These are phyloP conservation scores for Scheffersomyces stambukii DNA, from an alignment of 1,139 yeast species.

Conservation along the genomic window DNA sequence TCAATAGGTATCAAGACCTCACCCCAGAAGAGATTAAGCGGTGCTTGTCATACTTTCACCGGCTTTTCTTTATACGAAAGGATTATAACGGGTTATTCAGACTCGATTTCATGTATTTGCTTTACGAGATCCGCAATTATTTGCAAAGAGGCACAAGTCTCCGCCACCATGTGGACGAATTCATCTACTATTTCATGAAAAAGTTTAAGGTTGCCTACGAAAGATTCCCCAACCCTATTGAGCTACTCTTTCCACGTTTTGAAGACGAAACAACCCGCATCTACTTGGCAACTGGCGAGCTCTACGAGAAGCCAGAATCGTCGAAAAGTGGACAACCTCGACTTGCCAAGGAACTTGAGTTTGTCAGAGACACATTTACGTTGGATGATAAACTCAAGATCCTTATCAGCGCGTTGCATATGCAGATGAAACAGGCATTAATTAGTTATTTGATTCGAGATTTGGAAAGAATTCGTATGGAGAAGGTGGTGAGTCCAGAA, in stretches of 20 bases:
- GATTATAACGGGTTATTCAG: constrained; percentile 64
- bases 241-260: constrained; percentile 63
- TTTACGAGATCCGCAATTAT: constrained; percentile 27
- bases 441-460: constrained; percentile 43
- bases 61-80: constrained; percentile 58
- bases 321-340: constrained; percentile 17
- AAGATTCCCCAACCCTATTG: constrained; percentile 60
- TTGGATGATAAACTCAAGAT: constrained; percentile 39
- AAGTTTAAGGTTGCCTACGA: constrained; percentile 49
- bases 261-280: constrained; percentile 38
- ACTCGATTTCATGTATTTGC: constrained; percentile 61
- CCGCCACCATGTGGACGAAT: constrained; percentile 59
- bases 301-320: constrained; percentile 21
- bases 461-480: constrained; percentile 26
- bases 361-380: constrained; percentile 27
- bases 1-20: constrained; percentile 59
- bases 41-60: constrained; percentile 67
- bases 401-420: constrained; percentile 46
- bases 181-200: constrained; percentile 65
- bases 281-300: constrained; percentile 51
- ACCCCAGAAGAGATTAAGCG: constrained; percentile 57
- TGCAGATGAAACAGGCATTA: constrained; percentile 37
- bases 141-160: constrained; percentile 35
- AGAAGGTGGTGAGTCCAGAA: constrained; percentile 14
- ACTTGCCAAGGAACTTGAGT: constrained; percentile 36